Evolutionary conservation across 345 rosid species (phyloP), one percentile per base, ranked within the genome.

Genomic region (Brassica napus): DNA sequence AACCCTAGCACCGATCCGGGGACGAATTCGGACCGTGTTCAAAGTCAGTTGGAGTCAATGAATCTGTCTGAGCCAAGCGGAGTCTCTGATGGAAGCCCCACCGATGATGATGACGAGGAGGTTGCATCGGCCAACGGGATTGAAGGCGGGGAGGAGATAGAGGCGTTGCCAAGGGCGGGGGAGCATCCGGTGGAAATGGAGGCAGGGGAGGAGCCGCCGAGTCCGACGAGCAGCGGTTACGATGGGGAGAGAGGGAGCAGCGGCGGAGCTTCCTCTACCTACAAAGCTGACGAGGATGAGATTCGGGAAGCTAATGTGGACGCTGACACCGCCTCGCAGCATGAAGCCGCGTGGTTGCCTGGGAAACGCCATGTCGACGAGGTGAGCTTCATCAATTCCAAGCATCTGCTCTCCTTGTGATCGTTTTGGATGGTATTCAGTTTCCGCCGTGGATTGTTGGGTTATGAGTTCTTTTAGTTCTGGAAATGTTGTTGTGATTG

Each of bases 201-300:
- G 71, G 92, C 83, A 15, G 84, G 78, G 44, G 89, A 83, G 35
- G 86, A 82, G 66, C 89, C 86, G 68, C 76, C 85, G 35, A 93
- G 97, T 77, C 94, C 99, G 18, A 89, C 92, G 59, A 95, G 97
- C 66, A 93, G 99, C 34, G 98, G 99, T 7, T 95, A 93, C 69
- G 99, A 92, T 2, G 98, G 93, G 24, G 98, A 85, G 88, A 89
- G 94, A 88, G 98, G 98, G 57, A 95, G 93, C 52, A 91, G 97
- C 81, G 84, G 92, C 15, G 89, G 86, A 65, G 83, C 86, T 23
- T 82, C 86, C 15, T 85, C 79, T 15, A 86, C 94, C 52, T 47
- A 77, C 39, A 77, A 72, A 81, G 74, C 78, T 44, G 79, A 79
- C 8, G 91, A 85, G n/a, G 94, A 86, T 74, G 97, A 86, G 78